These are phyloP conservation scores for Penicillium bialowiezense DNA, from an alignment of 495 filamentous ascomycete species.

Conservation along the genomic window DNA sequence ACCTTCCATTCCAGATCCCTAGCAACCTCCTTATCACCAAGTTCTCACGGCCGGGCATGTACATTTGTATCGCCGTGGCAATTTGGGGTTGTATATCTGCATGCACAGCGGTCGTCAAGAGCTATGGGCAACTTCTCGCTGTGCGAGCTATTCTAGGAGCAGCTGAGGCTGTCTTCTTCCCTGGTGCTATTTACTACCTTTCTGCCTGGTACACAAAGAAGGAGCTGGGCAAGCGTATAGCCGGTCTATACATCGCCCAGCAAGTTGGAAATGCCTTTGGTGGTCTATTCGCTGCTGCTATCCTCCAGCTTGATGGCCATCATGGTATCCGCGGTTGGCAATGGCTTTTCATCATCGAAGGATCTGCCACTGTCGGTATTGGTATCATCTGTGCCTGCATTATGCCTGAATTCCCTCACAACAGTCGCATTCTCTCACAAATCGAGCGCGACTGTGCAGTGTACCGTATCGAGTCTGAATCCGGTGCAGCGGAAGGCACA, in stretches of 20 bases:
- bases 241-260: conserved; percentile 55
- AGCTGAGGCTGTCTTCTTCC: conserved; percentile 48
- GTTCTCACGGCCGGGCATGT: conserved; percentile 28
- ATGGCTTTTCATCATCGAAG: conserved; percentile 49
- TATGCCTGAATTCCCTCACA: conserved; percentile 38
- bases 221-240: conserved; percentile 54
- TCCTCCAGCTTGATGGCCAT: conserved; percentile 46
- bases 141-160: conserved; percentile 38
- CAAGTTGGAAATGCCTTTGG: conserved; percentile 57
- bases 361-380: conserved; percentile 39
- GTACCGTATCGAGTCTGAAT: conserved; percentile 29
- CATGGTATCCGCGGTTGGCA: conserved; percentile 50
- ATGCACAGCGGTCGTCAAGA: conserved; percentile 32
- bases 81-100: conserved; percentile 50
- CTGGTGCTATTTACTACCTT: conserved; percentile 55
- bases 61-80: conserved; percentile 38
- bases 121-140: conserved; percentile 28
- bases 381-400: conserved; percentile 37
- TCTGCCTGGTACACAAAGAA: conserved; percentile 56
- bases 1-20: conserved; percentile 56
- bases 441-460: conserved; percentile 26
- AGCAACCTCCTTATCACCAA: conserved; percentile 57
- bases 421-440: conserved; percentile 23
- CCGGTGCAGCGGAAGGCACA: conserved; percentile 24
- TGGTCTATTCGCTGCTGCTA: conserved; percentile 52